Conservation (phyloP, 495 filamentous ascomycete genomes). For the Mytilinidion resinicola region DNA sequence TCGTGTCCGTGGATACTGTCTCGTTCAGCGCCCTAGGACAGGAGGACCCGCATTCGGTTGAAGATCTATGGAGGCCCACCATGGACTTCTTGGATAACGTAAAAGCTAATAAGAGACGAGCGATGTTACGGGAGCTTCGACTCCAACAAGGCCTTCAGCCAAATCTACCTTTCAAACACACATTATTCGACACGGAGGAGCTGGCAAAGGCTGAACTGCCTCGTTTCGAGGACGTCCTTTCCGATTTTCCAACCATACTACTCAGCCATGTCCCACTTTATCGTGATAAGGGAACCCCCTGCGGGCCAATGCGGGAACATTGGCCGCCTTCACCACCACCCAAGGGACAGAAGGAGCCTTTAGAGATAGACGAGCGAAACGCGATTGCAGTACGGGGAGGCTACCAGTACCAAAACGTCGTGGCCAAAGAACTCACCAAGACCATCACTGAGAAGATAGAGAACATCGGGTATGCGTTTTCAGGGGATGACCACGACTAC, state of each 20-base stretch:
- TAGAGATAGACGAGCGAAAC: conserved; percentile 66
- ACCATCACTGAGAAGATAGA: conserved; percentile 41
- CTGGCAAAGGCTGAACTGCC: conserved; percentile 19
- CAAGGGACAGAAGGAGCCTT: conserved; percentile 46
- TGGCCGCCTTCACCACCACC: conserved; percentile 62
- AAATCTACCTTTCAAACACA: conserved; percentile 25
- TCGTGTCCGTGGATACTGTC: conserved; percentile 83
- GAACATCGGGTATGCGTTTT: conserved; percentile 75
- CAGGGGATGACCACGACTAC: conserved; percentile 97
- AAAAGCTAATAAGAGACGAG: conserved; percentile 41
- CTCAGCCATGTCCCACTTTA: conserved; percentile 89
- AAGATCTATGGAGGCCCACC: conserved; percentile 64
- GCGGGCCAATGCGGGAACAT: conserved; percentile 81
- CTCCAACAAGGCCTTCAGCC: conserved; percentile 39
- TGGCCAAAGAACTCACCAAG: conserved; percentile 64
- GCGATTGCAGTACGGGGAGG: conserved; percentile 67
- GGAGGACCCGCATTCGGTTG: conserved; percentile 36
- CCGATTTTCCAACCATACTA: conserved; percentile 72
- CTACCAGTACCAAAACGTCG: conserved; percentile 96
- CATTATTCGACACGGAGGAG: conserved; percentile 21
- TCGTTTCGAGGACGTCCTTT: conserved; percentile 23
- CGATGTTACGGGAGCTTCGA: conserved; percentile 50
- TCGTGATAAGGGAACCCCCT: conserved; percentile 71
- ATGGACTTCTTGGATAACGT: conserved; percentile 68
- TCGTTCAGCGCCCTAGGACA: conserved; percentile 70